Base-by-base conservation (phyloP, 495 filamentous ascomycete genomes). In the Aspergillus kassunensis region DNA sequence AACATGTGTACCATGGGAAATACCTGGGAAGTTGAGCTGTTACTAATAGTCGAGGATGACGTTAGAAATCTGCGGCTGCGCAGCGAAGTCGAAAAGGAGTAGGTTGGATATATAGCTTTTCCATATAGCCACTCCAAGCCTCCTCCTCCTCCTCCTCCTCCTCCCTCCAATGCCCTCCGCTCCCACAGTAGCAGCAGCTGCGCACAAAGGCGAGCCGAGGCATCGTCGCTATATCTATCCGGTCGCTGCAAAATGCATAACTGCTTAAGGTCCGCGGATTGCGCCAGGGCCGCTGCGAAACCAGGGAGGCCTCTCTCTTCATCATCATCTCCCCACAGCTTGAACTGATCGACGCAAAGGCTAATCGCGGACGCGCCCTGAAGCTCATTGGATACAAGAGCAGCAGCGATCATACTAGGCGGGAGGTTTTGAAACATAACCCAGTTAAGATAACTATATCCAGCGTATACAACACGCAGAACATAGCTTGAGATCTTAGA, bases 21-120 rank as follows among this genome's bases (percentile, higher is more conserved):
- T 27, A 27, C 24, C 24, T 27, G 24, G 23, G 45, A 50, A 44
- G 24, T 23, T 4, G 3, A 30, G 42, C 15, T 30, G 16, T 15
- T 12, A 23, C 12, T 31, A 33, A 15, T 48, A 16, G 30, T 23
- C 20, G 19, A 37, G 27, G 49, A 49, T 13, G 37, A 40, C 27
- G 39, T 18, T 45, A 8, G 31, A 35, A 50, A 42, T 42, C 41
- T 16, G 18, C 36, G 41, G 45, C 20, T 21, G 40, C 56, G 31
- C 25, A 58, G 53, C 12, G 23, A 27, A 11, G 18, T 51, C 8
- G 31, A 58, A 10, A 58, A 58, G 3, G 56, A 50, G 31, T 3
- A 58, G 20, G 56, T 58, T 34, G 46, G 20, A 45, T 58, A 33
- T 33, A 58, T 54, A 34, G 47, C 53, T 54, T 18, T 58, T 4